Evolutionary conservation across 139 green algal genomes (phyloP).

Genomic region (Closterium sp.): DNA sequence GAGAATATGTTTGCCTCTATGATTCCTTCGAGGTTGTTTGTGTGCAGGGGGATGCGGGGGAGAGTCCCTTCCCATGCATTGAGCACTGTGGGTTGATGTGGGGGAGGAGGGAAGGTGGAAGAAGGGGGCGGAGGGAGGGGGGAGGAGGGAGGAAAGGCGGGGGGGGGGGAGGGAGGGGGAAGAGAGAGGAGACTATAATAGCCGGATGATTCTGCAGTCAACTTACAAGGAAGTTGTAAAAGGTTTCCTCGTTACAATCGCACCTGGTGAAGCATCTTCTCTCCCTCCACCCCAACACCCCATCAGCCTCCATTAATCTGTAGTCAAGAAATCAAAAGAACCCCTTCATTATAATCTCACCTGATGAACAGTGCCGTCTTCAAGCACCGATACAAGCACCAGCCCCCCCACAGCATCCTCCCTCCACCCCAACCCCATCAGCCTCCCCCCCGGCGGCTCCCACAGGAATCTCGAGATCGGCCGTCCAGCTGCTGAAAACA

Average conservation of each 20-base stretch:
- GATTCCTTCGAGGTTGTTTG: too few relatives aligned
- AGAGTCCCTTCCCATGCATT: neutral
- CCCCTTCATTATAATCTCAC: constrained; percentile 2
- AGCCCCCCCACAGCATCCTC: constrained; percentile 26
- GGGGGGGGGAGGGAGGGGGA: too few relatives aligned
- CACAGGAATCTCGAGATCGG: constrained; percentile 66
- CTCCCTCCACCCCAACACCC: neutral
- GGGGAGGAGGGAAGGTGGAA: too few relatives aligned
- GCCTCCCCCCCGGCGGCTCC: constrained; percentile 56
- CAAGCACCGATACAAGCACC: constrained; percentile 72
- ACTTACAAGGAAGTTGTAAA: neutral
- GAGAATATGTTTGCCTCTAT: too few relatives aligned
- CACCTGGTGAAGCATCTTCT: neutral
- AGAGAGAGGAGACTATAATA: too few relatives aligned
- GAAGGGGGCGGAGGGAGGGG: too few relatives aligned
- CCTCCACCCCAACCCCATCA: constrained; percentile 76
- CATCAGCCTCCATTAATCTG: too few relatives aligned
- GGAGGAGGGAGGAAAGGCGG: too few relatives aligned
- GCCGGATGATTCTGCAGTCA: too few relatives aligned
- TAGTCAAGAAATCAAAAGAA: neutral
- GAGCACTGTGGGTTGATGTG: neutral
- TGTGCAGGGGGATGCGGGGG: too few relatives aligned
- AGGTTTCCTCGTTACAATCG: neutral
- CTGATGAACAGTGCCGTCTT: constrained; percentile 58
- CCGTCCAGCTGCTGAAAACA: constrained; percentile 60